Evolutionary conservation across 2,329 filamentous ascomycete genomes (phyloP).

Genomic region (Gaeumannomyces sp.): DNA sequence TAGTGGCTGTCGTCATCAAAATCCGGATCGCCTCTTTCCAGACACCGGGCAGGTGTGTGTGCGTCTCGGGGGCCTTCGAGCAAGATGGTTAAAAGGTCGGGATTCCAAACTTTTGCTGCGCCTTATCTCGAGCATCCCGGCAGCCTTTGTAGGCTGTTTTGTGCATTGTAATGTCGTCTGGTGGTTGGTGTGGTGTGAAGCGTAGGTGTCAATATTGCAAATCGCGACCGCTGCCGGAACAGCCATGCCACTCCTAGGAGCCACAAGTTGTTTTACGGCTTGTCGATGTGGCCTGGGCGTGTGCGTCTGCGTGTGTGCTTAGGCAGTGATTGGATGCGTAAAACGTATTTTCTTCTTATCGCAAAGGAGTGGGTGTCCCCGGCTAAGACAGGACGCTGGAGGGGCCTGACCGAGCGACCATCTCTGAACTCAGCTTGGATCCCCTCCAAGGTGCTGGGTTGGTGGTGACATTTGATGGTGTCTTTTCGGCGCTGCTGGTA

Average conservation of each 20-base stretch:
- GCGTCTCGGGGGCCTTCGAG: background rate
- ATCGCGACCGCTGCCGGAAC: background rate
- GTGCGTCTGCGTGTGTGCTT: background rate
- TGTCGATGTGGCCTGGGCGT: background rate
- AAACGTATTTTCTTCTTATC: background rate
- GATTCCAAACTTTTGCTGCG: background rate
- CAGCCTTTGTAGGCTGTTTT: background rate
- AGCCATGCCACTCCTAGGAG: background rate
- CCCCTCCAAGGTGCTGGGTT: background rate
- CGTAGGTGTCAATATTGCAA: background rate
- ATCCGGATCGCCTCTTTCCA: background rate
- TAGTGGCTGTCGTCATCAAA: background rate
- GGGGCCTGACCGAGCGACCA: background rate
- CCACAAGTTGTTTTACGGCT: background rate
- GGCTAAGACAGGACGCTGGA: background rate
- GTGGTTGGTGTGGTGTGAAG: background rate
- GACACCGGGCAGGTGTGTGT: background rate
- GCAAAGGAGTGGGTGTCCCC: background rate
- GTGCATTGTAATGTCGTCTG: background rate
- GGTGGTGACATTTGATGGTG: background rate
- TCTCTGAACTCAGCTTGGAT: background rate
- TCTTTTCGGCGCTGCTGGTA: background rate
- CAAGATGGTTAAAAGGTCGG: background rate
- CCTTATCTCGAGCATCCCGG: background rate
- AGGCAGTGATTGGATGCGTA: background rate